phyloP scores from a whole-genome alignment of 768 basidiomycete genomes.

The Arthromyces matolae region DNA sequence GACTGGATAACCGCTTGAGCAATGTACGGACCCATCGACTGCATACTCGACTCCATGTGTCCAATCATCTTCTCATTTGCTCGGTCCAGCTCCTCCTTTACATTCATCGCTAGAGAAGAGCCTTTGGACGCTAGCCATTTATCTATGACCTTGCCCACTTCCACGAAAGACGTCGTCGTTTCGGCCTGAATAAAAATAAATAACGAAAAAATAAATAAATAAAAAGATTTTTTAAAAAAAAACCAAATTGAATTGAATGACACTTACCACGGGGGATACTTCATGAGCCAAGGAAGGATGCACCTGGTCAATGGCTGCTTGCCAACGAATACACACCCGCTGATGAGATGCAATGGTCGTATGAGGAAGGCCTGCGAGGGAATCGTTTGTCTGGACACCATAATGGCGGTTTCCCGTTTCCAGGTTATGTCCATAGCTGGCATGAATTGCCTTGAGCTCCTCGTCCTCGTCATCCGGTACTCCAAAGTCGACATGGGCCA shows the following conservation, averaged over 20 bases:
- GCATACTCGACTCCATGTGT: background rate
- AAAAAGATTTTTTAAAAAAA: too few relatives aligned
- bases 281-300: background rate
- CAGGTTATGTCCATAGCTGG: background rate
- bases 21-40: background rate
- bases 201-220: too few relatives aligned
- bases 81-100: background rate
- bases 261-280: too few relatives aligned
- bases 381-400: background rate
- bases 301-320: background rate
- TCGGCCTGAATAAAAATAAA: too few relatives aligned
- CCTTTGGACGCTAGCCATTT: background rate
- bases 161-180: too few relatives aligned
- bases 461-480: background rate
- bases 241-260: too few relatives aligned
- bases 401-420: background rate
- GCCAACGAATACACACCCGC: background rate
- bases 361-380: background rate
- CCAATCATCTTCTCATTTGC: background rate
- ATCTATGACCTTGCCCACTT: too few relatives aligned
- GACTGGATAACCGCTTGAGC: background rate
- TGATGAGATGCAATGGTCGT: constrained; percentile 1
- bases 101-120: background rate
- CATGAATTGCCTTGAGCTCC: background rate
- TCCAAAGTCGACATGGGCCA: background rate